Percentiles rank a stretch among this genome's conserved stretches.
phyloP scores from a whole-genome alignment of 179 eudicot genomes.

The Patellifolia procumbens region DNA sequence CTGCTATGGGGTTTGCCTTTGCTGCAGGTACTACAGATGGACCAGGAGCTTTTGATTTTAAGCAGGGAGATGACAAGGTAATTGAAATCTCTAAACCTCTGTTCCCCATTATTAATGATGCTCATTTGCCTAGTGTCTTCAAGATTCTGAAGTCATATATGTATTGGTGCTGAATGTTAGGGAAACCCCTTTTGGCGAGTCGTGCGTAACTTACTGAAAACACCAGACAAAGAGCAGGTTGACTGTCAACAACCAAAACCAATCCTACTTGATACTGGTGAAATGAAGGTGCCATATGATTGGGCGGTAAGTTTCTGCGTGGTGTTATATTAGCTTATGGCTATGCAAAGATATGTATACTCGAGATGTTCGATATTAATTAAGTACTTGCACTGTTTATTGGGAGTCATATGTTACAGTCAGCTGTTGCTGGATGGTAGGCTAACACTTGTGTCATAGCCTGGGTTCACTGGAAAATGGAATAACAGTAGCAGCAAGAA shows the following conservation, averaged over 20 bases:
- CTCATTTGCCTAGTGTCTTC: conserved; percentile 15
- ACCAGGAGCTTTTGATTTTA: conserved; percentile 97
- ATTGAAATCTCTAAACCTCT: not conserved
- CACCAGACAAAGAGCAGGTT: conserved; percentile 71
- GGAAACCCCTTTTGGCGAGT: conserved; percentile 92
- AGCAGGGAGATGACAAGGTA: conserved; percentile 92
- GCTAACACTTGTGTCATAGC: not conserved
- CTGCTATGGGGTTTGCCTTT: conserved; percentile 98
- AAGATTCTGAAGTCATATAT: conserved; percentile 5
- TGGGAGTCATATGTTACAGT: not conserved
- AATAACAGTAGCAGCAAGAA: no score
- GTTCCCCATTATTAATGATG: not conserved
- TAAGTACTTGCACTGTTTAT: not conserved
- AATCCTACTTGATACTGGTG: conserved; percentile 93
- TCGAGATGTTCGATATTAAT: not conserved
- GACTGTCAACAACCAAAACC: conserved; percentile 91
- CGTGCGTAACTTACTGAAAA: conserved; percentile 72
- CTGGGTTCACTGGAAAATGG: not conserved
- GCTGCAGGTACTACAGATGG: conserved; percentile 99
- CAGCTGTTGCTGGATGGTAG: not conserved
- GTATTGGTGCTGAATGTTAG: conserved; percentile 37
- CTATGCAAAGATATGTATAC: not conserved
- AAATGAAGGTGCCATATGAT: conserved; percentile 89
- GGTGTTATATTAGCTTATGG: not conserved
- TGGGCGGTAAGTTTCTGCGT: conserved; percentile 85